phyloP scores from a whole-genome alignment of 2,329 filamentous ascomycete genomes.

The Xylaria sp. region DNA sequence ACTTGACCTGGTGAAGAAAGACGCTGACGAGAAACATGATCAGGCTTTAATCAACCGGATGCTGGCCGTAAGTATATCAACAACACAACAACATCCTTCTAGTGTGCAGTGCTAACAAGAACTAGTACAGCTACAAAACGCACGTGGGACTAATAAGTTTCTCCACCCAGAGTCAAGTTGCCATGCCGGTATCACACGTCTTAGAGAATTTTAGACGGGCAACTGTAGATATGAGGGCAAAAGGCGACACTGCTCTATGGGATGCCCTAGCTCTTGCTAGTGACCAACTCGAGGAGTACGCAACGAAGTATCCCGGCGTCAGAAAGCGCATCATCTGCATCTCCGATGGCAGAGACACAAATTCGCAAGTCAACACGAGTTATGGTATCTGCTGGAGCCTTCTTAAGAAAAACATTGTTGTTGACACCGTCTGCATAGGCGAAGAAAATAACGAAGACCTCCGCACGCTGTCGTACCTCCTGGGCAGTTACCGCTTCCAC shows the following conservation, averaged over 20 bases:
- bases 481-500: neutral
- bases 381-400: neutral
- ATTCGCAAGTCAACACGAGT: neutral
- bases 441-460: neutral
- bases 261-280: neutral
- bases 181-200: neutral
- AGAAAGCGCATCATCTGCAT: neutral
- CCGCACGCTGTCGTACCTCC: neutral
- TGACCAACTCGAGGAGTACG: neutral
- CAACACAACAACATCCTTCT: neutral
- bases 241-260: neutral
- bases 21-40: neutral
- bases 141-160: neutral
- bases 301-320: neutral
- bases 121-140: neutral
- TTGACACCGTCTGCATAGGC: neutral
- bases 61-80: neutral
- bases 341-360: neutral
- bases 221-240: neutral
- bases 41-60: neutral
- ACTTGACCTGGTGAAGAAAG: neutral
- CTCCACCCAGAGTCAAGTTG: neutral
- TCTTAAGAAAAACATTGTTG: neutral
- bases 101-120: neutral
- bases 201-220: neutral